Evolutionary conservation across 1,284 basidiomycete species (phyloP).

Genomic region (Ceratobasidium sp.): DNA sequence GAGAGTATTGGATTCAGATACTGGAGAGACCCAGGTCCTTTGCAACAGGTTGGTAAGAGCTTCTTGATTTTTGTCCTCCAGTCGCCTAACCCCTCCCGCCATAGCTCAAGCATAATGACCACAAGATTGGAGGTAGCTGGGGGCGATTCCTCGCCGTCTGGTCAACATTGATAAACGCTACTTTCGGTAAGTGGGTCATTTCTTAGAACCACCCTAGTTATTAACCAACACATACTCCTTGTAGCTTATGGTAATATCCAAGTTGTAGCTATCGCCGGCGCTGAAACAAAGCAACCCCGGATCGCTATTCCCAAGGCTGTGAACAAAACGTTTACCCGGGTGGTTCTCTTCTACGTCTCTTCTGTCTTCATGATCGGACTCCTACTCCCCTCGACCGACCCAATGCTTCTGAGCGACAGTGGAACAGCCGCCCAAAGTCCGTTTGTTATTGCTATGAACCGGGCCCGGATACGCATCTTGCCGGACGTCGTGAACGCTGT

Average conservation of each 20-base stretch:
- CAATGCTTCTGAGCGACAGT: conserved; percentile 44
- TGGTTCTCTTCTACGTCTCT: conserved; percentile 48
- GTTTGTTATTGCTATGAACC: conserved; percentile 53
- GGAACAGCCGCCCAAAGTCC: conserved; percentile 47
- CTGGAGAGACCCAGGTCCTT: conserved; percentile 49
- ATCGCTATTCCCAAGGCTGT: conserved; percentile 48
- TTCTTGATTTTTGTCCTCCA: not conserved
- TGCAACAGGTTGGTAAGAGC: conserved; percentile 37
- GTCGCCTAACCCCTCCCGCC: not conserved
- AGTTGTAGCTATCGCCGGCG: conserved; percentile 51
- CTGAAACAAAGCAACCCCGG: conserved; percentile 53
- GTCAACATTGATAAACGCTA: conserved; percentile 47
- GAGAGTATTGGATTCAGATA: conserved; percentile 49
- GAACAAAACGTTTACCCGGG: conserved; percentile 44
- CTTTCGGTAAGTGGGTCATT: conserved; percentile 40
- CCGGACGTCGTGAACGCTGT: conserved; percentile 53
- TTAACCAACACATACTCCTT: not conserved
- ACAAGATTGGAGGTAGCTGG: conserved; percentile 43
- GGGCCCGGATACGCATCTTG: conserved; percentile 52
- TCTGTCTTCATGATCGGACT: conserved; percentile 47
- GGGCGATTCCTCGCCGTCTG: conserved; percentile 48
- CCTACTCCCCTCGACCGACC: conserved; percentile 47
- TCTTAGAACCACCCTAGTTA: not conserved
- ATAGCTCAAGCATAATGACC: conserved; percentile 23
- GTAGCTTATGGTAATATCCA: conserved; percentile 45